Conservation (phyloP, 2,329 filamentous ascomycete species). For the Escovopsis weberi region DNA sequence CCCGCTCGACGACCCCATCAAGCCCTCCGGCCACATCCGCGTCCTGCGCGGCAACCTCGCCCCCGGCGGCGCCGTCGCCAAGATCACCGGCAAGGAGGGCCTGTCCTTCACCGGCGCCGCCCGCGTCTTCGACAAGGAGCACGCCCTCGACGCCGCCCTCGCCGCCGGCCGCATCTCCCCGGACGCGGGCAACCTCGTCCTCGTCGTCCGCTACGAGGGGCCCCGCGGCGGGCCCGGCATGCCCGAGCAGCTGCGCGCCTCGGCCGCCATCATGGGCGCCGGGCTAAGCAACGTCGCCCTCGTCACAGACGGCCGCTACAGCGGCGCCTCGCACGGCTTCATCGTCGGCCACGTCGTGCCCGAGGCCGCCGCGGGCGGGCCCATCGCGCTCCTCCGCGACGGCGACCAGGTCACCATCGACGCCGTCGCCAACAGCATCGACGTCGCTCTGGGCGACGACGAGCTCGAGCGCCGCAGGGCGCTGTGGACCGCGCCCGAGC, state of each 20-base stretch:
- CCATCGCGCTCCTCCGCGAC: slow-evolving; percentile 67
- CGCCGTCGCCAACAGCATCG: slow-evolving; percentile 65
- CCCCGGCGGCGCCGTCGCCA: slow-evolving; percentile 79
- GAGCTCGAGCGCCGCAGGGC: slow-evolving; percentile 51
- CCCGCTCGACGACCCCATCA: slow-evolving; percentile 58
- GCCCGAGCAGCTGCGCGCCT: slow-evolving; percentile 86
- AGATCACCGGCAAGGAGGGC: slow-evolving; percentile 94
- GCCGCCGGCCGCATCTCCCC: slow-evolving; percentile 45
- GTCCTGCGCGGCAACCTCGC: slow-evolving; percentile 80
- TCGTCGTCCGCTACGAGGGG: slow-evolving; percentile 87
- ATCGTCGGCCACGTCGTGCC: slow-evolving; percentile 89
- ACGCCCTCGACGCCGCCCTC: slow-evolving; percentile 61
- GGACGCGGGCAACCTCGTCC: slow-evolving; percentile 60
- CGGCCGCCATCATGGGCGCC: slow-evolving; percentile 84
- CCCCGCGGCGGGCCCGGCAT: slow-evolving; percentile 90
- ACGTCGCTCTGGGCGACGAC: slow-evolving; percentile 48
- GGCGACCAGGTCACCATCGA: slow-evolving; percentile 81
- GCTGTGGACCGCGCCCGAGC: slow-evolving; percentile 56
- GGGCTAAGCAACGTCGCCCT: slow-evolving; percentile 76
- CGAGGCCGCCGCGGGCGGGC: slow-evolving; percentile 78
- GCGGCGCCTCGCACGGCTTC: slow-evolving; percentile 78
- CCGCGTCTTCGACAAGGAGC: slow-evolving; percentile 76
- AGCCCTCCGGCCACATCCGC: slow-evolving; percentile 72
- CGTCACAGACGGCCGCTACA: slow-evolving; percentile 85
- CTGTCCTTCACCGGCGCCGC: slow-evolving; percentile 67